These are phyloP conservation scores for Pilatotrama ljubarskyi DNA, from an alignment of 768 basidiomycete species.

Conservation along the genomic window DNA sequence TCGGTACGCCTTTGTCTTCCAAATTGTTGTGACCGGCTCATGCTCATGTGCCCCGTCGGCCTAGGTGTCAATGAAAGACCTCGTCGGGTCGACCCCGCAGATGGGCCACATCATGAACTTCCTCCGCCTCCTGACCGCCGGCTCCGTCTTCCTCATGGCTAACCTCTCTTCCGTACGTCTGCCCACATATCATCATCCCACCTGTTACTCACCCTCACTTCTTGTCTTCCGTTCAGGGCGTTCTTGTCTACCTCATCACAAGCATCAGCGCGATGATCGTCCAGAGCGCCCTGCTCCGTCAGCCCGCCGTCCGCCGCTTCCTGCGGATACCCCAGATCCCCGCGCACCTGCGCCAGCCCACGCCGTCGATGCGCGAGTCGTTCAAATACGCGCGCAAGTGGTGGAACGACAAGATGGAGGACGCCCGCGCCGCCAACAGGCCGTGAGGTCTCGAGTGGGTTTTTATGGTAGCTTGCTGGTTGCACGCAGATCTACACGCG, in stretches of 20 bases:
- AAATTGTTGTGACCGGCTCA: slow-evolving; percentile 6
- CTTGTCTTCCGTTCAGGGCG: too few species aligned
- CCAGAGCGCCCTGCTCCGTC: slow-evolving; percentile 50
- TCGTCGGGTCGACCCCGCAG: slow-evolving; percentile 41
- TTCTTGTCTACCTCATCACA: slow-evolving; percentile 58
- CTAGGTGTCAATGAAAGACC: slow-evolving; percentile 59
- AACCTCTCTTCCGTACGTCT: slow-evolving; percentile 66
- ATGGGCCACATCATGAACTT: slow-evolving; percentile 70
- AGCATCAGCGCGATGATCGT: slow-evolving; percentile 46
- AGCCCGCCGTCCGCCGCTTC: slow-evolving; percentile 40
- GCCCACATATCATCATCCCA: neutral
- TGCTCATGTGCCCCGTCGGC: slow-evolving; percentile 16
- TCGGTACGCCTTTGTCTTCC: slow-evolving; percentile 46
- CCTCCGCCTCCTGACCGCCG: slow-evolving; percentile 57
- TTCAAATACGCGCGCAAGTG: slow-evolving; percentile 22
- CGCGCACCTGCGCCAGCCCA: slow-evolving; percentile 20
- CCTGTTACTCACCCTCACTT: neutral
- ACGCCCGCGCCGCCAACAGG: neutral
- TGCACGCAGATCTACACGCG: neutral
- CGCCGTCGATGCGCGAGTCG: slow-evolving; percentile 32
- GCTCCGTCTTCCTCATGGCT: slow-evolving; percentile 51
- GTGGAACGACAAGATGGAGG: slow-evolving; percentile 18
- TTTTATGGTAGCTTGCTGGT: neutral
- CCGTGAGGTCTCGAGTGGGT: neutral
- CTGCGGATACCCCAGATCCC: slow-evolving; percentile 37